Percentiles rank a stretch among this genome's conserved stretches.
Evolutionary conservation across 306 rosid species (phyloP).

Genomic region (Pterocarpus santalinus): DNA sequence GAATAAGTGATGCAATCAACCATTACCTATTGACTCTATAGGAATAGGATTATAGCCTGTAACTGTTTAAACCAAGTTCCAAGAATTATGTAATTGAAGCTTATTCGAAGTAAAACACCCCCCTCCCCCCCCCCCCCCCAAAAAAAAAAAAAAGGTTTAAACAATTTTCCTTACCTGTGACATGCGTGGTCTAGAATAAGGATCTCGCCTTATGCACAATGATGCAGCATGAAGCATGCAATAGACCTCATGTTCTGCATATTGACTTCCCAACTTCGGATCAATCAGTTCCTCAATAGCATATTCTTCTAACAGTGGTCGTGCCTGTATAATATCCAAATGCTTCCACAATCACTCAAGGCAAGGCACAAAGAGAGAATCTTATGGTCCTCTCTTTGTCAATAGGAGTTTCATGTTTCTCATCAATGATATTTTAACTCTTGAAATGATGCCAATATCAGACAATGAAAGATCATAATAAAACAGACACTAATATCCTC

Average conservation of each 20-base stretch:
- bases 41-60: not conserved
- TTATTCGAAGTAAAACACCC: not conserved
- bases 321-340: slow-evolving; percentile 70
- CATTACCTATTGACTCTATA: not conserved
- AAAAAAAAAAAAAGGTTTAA: not conserved
- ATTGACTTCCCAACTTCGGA: slow-evolving; percentile 79
- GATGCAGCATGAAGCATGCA: slow-evolving; percentile 97
- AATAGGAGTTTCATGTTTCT: slow-evolving; percentile 10
- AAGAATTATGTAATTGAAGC: not conserved
- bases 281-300: slow-evolving; percentile 86
- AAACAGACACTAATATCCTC: not conserved
- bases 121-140: not conserved
- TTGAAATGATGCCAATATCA: slow-evolving; percentile 22
- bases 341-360: slow-evolving; percentile 47
- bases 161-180: slow-evolving; percentile 69
- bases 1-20: not conserved
- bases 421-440: not conserved
- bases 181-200: slow-evolving; percentile 94
- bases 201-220: slow-evolving; percentile 89
- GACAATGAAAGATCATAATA: not conserved
- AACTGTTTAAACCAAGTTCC: not conserved
- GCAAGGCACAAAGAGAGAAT: slow-evolving; percentile 27
- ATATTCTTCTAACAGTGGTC: slow-evolving; percentile 82
- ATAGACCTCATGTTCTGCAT: slow-evolving; percentile 84
- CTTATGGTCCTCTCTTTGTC: not conserved